These are phyloP conservation scores for Xylariaceae sp. DNA, from an alignment of 2,329 filamentous ascomycete genomes.

Conservation along the genomic window DNA sequence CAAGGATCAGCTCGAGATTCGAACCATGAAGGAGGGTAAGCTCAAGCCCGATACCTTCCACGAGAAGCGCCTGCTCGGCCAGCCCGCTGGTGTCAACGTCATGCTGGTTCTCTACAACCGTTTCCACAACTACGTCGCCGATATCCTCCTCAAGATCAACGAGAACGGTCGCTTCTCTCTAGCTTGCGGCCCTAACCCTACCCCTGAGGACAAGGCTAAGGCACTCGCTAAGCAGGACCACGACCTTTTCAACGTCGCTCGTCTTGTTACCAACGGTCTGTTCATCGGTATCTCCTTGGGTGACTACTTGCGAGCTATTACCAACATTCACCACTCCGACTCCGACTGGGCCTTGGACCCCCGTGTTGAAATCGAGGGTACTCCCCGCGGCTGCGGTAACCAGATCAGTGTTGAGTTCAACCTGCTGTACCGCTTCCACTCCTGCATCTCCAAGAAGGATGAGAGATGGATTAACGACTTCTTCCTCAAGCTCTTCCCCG, in stretches of 20 bases:
- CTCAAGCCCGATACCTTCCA: constrained; percentile 67
- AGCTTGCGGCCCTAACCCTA: constrained; percentile 28
- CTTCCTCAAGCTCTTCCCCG: constrained; percentile 43
- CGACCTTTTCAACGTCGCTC: constrained; percentile 52
- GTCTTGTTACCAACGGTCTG: constrained; percentile 48
- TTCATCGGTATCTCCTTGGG: constrained; percentile 53
- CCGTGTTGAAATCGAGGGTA: constrained; percentile 51
- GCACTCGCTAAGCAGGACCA: constrained; percentile 42
- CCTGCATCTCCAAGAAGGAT: constrained; percentile 54
- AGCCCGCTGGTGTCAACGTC: constrained; percentile 63
- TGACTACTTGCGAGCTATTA: constrained; percentile 58
- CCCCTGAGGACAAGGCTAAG: constrained; percentile 29
- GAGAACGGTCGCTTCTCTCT: constrained; percentile 58
- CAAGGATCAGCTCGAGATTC: constrained; percentile 56
- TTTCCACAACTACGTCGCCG: constrained; percentile 65
- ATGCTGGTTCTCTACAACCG: constrained; percentile 63
- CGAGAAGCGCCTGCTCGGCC: constrained; percentile 58
- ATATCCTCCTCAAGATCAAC: constrained; percentile 60
- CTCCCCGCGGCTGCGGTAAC: constrained; percentile 56
- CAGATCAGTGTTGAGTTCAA: constrained; percentile 66
- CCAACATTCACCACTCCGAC: constrained; percentile 54
- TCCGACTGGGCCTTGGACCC: constrained; percentile 60
- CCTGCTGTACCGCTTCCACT: constrained; percentile 62
- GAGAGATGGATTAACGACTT: constrained; percentile 56
- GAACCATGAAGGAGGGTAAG: constrained; percentile 60